These are phyloP conservation scores for Arthrobotrys conoides DNA, from an alignment of 2,329 filamentous ascomycete species.

Conservation along the genomic window DNA sequence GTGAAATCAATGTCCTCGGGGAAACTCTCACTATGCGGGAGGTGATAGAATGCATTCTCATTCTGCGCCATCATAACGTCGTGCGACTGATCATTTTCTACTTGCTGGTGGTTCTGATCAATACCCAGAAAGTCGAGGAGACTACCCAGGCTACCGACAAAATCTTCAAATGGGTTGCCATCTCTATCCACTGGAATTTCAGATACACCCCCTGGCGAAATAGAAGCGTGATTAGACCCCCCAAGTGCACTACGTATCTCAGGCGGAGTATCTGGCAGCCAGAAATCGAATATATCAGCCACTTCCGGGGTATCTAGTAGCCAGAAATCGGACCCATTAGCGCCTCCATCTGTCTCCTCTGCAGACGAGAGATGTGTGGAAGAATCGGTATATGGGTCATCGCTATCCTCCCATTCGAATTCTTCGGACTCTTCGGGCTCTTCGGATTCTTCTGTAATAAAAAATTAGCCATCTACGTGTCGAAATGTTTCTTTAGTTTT, in stretches of 20 bases:
- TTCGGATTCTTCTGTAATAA: too few species aligned
- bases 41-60: too few species aligned
- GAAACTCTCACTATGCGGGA: too few species aligned
- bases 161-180: not conserved
- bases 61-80: too few species aligned
- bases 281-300: too few species aligned
- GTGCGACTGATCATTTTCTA: too few species aligned
- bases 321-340: not conserved
- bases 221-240: not conserved
- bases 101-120: not conserved
- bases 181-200: not conserved
- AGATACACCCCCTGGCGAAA: not conserved
- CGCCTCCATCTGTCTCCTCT: not conserved
- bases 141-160: not conserved
- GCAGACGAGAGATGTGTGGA: not conserved
- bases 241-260: not conserved
- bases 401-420: not conserved
- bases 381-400: not conserved
- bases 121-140: not conserved
- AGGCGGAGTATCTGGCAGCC: conserved; percentile 2
- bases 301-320: not conserved
- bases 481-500: not conserved
- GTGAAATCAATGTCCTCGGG: too few species aligned
- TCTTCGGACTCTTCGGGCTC: too few species aligned
- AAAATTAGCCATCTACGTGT: conserved; percentile 4